Percentiles rank a stretch among this genome's conserved stretches.
These are phyloP conservation scores for Gardenia jasminoides DNA, from an alignment of 257 asterid genomes.

Conservation along the genomic window DNA sequence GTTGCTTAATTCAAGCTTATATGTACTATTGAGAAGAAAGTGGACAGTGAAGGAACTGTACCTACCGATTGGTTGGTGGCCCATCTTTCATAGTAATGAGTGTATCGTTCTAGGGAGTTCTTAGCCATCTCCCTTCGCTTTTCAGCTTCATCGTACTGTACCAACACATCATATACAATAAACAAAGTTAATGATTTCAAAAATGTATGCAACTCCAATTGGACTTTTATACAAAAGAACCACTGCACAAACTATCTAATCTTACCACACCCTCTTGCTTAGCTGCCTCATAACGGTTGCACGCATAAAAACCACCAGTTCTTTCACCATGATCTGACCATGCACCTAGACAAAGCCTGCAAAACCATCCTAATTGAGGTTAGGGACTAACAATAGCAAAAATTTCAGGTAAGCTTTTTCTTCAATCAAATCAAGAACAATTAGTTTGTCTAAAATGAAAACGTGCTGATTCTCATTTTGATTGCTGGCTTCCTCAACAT, in stretches of 20 bases:
- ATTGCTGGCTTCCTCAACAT: too few relatives aligned
- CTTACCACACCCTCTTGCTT: constrained; percentile 94
- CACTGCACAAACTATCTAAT: constrained; percentile 18
- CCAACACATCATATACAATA: constrained; percentile 25
- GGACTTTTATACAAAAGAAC: not conserved
- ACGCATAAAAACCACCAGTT: constrained; percentile 97
- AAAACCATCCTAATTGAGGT: constrained; percentile 19
- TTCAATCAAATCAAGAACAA: not conserved
- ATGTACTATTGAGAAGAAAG: not conserved
- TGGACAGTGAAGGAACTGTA: constrained; percentile 13
- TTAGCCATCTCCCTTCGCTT: constrained; percentile 98
- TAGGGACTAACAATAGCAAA: not conserved
- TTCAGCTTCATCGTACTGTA: constrained; percentile 85
- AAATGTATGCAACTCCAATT: not conserved
- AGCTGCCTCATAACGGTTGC: constrained; percentile 96
- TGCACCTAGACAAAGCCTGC: constrained; percentile 96
- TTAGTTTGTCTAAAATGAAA: not conserved
- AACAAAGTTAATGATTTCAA: not conserved
- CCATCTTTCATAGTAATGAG: constrained; percentile 98
- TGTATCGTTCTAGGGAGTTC: constrained; percentile 90
- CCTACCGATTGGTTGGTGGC: constrained; percentile 94
- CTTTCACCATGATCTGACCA: constrained; percentile 98
- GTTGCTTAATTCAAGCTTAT: not conserved
- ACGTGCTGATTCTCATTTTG: not conserved
- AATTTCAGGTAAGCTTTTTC: not conserved